phyloP scores from a whole-genome alignment of 495 filamentous ascomycete genomes.

The Penicillium flavigenum region DNA sequence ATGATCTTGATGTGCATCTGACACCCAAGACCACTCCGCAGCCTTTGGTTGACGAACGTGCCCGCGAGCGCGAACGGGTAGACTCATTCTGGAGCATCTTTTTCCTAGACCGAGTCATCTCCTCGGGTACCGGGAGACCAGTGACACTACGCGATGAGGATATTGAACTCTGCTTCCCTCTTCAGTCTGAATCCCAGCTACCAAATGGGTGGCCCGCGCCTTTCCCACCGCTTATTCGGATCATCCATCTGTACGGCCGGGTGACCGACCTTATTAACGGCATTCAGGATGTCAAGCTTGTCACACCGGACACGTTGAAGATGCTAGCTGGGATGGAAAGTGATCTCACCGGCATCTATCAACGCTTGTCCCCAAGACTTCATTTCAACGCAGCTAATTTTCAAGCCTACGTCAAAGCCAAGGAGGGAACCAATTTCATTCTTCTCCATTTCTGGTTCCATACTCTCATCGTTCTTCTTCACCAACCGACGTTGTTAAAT shows the following conservation, averaged over 20 bases:
- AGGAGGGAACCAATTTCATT: constrained; percentile 80
- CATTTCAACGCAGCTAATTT: constrained; percentile 81
- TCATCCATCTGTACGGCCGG: constrained; percentile 79
- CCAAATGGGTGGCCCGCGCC: constrained; percentile 67
- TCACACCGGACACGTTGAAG: constrained; percentile 67
- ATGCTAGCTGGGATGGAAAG: constrained; percentile 70
- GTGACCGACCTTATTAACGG: constrained; percentile 82
- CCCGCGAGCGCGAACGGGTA: constrained; percentile 68
- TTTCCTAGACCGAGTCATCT: constrained; percentile 80
- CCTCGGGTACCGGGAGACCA: constrained; percentile 75
- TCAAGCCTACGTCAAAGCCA: constrained; percentile 68
- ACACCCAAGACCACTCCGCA: constrained; percentile 23
- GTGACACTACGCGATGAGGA: constrained; percentile 79
- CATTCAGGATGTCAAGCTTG: constrained; percentile 70
- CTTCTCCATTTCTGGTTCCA: constrained; percentile 93
- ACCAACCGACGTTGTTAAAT: constrained; percentile 77
- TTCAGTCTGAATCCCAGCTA: constrained; percentile 57
- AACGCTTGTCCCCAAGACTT: constrained; percentile 66
- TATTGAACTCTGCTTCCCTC: constrained; percentile 74
- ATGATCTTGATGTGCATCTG: constrained; percentile 34
- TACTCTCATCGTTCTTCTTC: constrained; percentile 77
- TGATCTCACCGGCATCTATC: constrained; percentile 76
- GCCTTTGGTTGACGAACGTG: constrained; percentile 42
- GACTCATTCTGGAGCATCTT: constrained; percentile 87
- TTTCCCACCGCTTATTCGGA: constrained; percentile 74